Evolutionary conservation across 345 rosid species (phyloP).

Genomic region (Garcia nutans): DNA sequence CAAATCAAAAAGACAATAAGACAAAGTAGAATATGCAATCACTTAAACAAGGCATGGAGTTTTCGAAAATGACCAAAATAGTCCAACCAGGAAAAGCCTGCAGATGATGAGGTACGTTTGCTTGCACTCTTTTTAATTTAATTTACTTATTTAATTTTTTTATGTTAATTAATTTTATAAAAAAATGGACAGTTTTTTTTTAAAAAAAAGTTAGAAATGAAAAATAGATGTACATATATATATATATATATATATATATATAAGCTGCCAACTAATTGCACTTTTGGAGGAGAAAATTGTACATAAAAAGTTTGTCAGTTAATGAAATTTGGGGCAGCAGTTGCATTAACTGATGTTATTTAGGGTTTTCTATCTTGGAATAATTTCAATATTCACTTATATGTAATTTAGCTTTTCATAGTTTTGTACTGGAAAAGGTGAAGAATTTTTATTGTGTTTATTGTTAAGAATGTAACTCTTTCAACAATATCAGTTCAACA

Average conservation of each 20-base stretch:
- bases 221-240: too few relatives aligned
- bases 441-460: neutral
- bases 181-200: too few relatives aligned
- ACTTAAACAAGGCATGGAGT: conserved; percentile 36
- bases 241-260: too few relatives aligned
- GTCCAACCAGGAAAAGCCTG: conserved; percentile 43
- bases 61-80: conserved; percentile 44
- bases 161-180: too few relatives aligned
- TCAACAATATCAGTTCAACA: neutral
- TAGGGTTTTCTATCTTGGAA: neutral
- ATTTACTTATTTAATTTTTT: neutral
- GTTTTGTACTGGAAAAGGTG: conserved; percentile 6
- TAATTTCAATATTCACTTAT: neutral
- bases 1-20: conserved; percentile 25
- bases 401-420: conserved; percentile 5
- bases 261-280: conserved; percentile 20
- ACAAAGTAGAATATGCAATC: conserved; percentile 43
- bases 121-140: conserved; percentile 3
- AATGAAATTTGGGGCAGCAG: conserved; percentile 7
- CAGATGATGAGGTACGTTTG: conserved; percentile 28
- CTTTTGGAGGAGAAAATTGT: conserved; percentile 10
- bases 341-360: neutral
- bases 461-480: neutral
- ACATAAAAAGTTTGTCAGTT: conserved; percentile 20
- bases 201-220: neutral